Conservation (phyloP, 768 basidiomycete species). For the Pleurotus tuoliensis region DNA sequence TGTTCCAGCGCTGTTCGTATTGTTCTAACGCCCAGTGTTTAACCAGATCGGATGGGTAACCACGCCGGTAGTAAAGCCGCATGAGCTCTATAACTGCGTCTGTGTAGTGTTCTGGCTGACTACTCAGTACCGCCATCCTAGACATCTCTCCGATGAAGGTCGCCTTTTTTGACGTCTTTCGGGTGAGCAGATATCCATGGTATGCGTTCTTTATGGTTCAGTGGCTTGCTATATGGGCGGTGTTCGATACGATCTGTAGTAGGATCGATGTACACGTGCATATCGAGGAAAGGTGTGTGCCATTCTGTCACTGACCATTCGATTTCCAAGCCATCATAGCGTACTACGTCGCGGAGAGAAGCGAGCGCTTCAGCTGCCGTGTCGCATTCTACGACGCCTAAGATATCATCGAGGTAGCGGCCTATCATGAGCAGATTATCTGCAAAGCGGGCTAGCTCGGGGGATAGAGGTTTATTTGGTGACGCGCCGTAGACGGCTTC, state of each 20-base stretch:
- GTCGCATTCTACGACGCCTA: background rate
- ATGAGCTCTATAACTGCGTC: background rate
- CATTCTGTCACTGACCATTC: background rate
- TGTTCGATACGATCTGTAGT: background rate
- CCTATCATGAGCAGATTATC: background rate
- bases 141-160: background rate
- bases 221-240: background rate
- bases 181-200: background rate
- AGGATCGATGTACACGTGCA: background rate
- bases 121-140: background rate
- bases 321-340: background rate
- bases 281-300: background rate
- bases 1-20: background rate
- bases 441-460: background rate
- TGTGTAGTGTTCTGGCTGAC: background rate
- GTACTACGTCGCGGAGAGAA: background rate
- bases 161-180: background rate
- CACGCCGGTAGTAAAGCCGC: background rate
- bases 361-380: background rate
- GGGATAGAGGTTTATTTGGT: background rate
- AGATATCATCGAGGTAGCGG: background rate
- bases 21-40: background rate
- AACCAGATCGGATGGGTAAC: background rate
- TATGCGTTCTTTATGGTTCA: background rate
- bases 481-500: too few species aligned